Conservation (phyloP, 2,329 filamentous ascomycete species). For the Aureobasidium sp. region DNA sequence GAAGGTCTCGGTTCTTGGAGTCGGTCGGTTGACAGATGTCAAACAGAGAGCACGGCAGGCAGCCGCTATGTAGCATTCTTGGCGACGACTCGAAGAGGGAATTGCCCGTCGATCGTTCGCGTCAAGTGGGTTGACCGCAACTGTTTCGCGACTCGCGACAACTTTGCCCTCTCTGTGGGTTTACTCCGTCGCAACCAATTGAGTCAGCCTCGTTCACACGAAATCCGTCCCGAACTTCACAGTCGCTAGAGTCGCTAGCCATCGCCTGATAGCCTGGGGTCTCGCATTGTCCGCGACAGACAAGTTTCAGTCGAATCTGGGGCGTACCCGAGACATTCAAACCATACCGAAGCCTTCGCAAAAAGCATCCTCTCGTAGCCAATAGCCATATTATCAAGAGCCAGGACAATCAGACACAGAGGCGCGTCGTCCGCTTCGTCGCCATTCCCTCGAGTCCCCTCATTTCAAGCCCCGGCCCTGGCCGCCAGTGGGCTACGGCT, state of each 20-base stretch:
- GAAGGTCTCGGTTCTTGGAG: not conserved
- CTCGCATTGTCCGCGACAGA: not conserved
- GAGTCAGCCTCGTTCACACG: not conserved
- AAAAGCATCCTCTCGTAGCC: not conserved
- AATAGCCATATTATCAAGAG: not conserved
- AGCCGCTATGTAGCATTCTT: not conserved
- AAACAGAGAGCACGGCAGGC: not conserved
- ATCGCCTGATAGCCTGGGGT: not conserved
- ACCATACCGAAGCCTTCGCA: not conserved
- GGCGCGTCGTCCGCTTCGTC: not conserved
- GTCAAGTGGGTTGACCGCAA: not conserved
- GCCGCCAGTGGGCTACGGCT: slow-evolving; percentile 6
- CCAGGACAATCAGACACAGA: not conserved
- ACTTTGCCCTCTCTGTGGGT: not conserved
- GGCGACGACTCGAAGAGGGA: not conserved
- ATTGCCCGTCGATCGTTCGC: not conserved
- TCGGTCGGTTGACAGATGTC: not conserved
- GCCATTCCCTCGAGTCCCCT: not conserved
- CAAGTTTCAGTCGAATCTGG: not conserved
- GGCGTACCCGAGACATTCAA: slow-evolving; percentile 1
- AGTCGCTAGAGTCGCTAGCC: not conserved
- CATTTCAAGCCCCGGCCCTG: not conserved
- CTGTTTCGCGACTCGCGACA: not conserved
- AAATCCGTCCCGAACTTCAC: not conserved
- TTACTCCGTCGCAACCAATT: not conserved